phyloP scores from a whole-genome alignment of 208 protist genomes.

The Porcisia hertigi region DNA sequence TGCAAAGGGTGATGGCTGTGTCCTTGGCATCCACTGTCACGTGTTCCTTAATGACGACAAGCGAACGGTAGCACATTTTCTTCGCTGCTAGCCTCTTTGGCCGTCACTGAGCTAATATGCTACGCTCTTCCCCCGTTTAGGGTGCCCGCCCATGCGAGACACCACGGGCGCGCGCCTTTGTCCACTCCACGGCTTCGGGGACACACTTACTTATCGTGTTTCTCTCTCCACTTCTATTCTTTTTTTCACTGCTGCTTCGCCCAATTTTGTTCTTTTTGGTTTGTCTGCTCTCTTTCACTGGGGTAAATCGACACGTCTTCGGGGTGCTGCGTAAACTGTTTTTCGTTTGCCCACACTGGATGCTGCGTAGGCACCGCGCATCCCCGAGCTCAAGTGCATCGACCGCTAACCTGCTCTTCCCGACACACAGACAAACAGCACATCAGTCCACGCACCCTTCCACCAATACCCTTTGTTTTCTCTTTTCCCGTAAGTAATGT shows the following conservation, averaged over 20 bases:
- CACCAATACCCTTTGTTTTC: not conserved
- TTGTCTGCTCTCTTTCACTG: not conserved
- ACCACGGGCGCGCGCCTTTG: too few species aligned
- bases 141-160: too few species aligned
- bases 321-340: not conserved
- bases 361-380: not conserved
- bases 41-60: not conserved
- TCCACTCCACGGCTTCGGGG: not conserved
- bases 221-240: not conserved
- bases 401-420: not conserved
- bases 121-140: not conserved
- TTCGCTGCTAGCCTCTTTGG: not conserved
- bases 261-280: too few species aligned
- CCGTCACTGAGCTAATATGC: not conserved
- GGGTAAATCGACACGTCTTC: not conserved
- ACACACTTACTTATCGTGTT: not conserved
- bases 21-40: not conserved
- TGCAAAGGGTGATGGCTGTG: not conserved
- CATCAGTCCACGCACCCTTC: not conserved
- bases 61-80: too few species aligned
- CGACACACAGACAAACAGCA: not conserved
- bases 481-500: constrained; percentile 30
- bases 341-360: not conserved
- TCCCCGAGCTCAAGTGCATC: not conserved
- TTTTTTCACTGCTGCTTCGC: not conserved